Percentiles rank a stretch among this genome's conserved stretches.
These are phyloP conservation scores for Mycena kentingensis DNA, from an alignment of 768 basidiomycete genomes.

Conservation along the genomic window DNA sequence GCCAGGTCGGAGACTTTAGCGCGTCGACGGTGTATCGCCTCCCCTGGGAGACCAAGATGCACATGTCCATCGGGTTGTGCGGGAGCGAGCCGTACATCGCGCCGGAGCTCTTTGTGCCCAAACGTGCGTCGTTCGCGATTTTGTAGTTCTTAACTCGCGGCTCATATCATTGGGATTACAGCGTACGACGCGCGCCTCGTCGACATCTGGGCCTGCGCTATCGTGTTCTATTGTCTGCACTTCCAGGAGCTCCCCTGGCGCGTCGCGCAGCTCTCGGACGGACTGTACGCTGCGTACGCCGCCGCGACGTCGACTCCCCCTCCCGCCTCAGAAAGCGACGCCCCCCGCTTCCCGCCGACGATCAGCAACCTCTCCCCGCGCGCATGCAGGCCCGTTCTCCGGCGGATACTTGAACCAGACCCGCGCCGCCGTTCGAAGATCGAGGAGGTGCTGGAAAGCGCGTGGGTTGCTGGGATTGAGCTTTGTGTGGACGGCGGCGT, in stretches of 20 bases:
- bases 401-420: conserved; percentile 95
- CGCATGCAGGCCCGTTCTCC: conserved; percentile 77
- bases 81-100: conserved; percentile 99
- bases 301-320: conserved; percentile 40
- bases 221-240: conserved; percentile 98
- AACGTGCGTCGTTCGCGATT: conserved; percentile 70
- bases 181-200: conserved; percentile 97
- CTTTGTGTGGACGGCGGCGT: no score
- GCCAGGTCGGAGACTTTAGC: conserved; percentile 98
- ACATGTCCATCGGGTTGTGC: conserved; percentile 95
- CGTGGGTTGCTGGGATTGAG: conserved; percentile 82
- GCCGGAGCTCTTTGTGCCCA: conserved; percentile 93
- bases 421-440: conserved; percentile 74
- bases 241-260: conserved; percentile 99
- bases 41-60: conserved; percentile 96
- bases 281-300: conserved; percentile 78
- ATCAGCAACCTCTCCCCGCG: conserved; percentile 89
- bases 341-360: conserved; percentile 49
- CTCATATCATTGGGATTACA: conserved; percentile 37
- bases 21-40: conserved; percentile 97
- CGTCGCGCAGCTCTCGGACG: conserved; percentile 81
- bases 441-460: conserved; percentile 76
- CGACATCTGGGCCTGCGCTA: conserved; percentile 95
- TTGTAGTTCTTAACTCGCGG: conserved; percentile 37
- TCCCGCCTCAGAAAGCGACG: conserved; percentile 42